A percentile compares a stretch with the other conserved stretches of the same genome.
Evolutionary conservation across 1,284 basidiomycete genomes (phyloP).

Genomic region (Microbotryum intermedium): DNA sequence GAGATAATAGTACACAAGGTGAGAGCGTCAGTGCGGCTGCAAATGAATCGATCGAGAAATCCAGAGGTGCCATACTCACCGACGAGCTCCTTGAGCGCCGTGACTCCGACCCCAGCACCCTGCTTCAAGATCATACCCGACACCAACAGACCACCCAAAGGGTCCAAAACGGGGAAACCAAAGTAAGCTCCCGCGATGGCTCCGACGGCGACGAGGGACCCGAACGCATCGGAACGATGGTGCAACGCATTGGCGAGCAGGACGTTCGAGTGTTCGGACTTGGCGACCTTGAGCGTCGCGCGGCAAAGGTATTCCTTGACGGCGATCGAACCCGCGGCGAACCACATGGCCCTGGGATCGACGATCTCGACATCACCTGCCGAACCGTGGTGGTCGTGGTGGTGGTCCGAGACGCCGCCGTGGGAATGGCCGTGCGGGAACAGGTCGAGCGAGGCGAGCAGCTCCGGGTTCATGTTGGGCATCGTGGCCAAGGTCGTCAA

Average conservation of each 20-base stretch:
- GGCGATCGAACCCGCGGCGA: constrained; percentile 69
- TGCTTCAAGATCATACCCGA: constrained; percentile 81
- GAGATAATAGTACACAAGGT: too few relatives aligned
- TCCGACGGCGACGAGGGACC: constrained; percentile 73
- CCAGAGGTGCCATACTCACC: constrained; percentile 6
- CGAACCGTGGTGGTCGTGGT: constrained; percentile 6
- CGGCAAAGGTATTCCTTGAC: constrained; percentile 91
- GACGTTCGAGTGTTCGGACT: constrained; percentile 81
- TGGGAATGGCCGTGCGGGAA: constrained; percentile 35
- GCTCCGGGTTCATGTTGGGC: constrained; percentile 40
- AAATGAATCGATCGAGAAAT: too few relatives aligned
- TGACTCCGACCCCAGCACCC: constrained; percentile 60
- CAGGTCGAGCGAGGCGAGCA: constrained; percentile 35
- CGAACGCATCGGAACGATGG: constrained; percentile 89
- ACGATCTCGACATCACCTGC: constrained; percentile 43
- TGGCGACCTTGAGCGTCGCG: constrained; percentile 65
- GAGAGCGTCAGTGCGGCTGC: too few relatives aligned
- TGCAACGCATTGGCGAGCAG: constrained; percentile 85
- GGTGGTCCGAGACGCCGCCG: constrained; percentile 20
- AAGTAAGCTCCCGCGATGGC: constrained; percentile 78
- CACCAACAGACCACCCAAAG: constrained; percentile 84
- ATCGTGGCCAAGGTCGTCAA: constrained; percentile 51
- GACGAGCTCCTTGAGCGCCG: constrained; percentile 64
- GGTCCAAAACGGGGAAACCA: constrained; percentile 75
- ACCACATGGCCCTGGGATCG: constrained; percentile 95